These are phyloP conservation scores for Chlamydomonas applanata DNA, from an alignment of 139 green algal species.

Conservation along the genomic window DNA sequence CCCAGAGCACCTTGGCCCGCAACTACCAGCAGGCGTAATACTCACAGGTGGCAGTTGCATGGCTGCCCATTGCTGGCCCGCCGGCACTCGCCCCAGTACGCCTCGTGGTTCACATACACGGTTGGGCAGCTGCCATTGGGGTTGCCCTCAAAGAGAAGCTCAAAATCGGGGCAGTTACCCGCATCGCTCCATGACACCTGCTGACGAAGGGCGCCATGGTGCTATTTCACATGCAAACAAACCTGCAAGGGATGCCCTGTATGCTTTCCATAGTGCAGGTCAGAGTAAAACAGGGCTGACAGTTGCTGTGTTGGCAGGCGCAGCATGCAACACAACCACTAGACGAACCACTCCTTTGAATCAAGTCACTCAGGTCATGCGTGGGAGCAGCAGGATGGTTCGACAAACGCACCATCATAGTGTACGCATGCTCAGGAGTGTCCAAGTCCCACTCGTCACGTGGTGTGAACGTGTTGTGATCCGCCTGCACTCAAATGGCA, in stretches of 20 bases:
- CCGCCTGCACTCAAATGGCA: not conserved
- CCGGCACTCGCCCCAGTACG: slow-evolving; percentile 2
- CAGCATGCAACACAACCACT: no score
- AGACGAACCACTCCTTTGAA: no score
- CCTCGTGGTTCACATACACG: slow-evolving; percentile 7
- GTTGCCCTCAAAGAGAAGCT: not conserved
- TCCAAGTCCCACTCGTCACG: slow-evolving; percentile 6
- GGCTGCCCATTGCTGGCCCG: not conserved
- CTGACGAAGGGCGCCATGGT: not conserved
- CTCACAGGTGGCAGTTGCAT: slow-evolving; percentile 6
- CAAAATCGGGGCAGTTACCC: not conserved
- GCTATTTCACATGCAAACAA: no score
- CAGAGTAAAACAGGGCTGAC: no score
- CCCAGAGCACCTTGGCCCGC: no score
- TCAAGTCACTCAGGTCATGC: no score
- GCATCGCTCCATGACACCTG: slow-evolving; percentile 8
- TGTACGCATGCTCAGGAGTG: slow-evolving; percentile 6
- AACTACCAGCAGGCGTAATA: not conserved
- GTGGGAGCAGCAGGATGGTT: not conserved
- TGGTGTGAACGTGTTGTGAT: slow-evolving; percentile 4
- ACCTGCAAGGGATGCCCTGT: no score
- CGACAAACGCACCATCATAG: not conserved
- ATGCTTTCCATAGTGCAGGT: no score
- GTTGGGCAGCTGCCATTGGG: slow-evolving; percentile 1
- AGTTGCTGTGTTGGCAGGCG: no score